Base-by-base conservation (phyloP, 2,329 filamentous ascomycete species). In the Cladosporium sp. region DNA sequence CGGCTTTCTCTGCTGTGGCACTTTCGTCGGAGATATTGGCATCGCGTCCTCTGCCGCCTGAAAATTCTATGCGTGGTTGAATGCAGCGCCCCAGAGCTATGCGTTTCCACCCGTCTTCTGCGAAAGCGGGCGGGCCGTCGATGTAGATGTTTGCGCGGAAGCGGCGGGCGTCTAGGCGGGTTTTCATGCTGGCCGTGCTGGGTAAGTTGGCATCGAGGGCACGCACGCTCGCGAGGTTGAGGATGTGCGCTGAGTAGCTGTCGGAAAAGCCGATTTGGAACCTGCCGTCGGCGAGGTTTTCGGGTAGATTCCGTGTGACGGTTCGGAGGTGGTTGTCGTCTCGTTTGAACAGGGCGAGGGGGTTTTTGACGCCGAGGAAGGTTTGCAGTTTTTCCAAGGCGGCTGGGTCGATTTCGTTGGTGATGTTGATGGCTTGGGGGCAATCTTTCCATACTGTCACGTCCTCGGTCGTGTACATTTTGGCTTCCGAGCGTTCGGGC, bases 101-200 rank as follows among this genome's bases (percentile, higher is more conserved):
- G 22, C 69, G 72, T 54, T 79, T 83, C 86, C 86, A 90, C 7
- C 71, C 72, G 47, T 90, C 85, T 65, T 91, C 86, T 15, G 80
- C 78, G 59, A 85, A 88, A 4, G 82, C 73, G 1, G 77, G 70
- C 0, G 77, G 74, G 3, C 84, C 84, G 4, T 81, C 79, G 43
- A 87, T 68, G 57, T 88, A 82, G 29, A 91, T 80, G 59, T 91
- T 90, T 32, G 85, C 78, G 19, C 86, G 78, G 67, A 88, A 90
- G 11, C 84, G 77, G 13, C 78, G 69, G 7, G 79, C 78, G 50
- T 84, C 80, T 0, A 89, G 72, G 22, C 74, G 69, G 22, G 73
- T 71, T 38, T 61, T 61, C 19, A 47, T 32, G 15, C 78, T 19
- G 74, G 65, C 68, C 43, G 75, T 74, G 56, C 75, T 76, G 1